Conservation (phyloP, 2,329 filamentous ascomycete species). For the Lasiodiplodia sp. region DNA sequence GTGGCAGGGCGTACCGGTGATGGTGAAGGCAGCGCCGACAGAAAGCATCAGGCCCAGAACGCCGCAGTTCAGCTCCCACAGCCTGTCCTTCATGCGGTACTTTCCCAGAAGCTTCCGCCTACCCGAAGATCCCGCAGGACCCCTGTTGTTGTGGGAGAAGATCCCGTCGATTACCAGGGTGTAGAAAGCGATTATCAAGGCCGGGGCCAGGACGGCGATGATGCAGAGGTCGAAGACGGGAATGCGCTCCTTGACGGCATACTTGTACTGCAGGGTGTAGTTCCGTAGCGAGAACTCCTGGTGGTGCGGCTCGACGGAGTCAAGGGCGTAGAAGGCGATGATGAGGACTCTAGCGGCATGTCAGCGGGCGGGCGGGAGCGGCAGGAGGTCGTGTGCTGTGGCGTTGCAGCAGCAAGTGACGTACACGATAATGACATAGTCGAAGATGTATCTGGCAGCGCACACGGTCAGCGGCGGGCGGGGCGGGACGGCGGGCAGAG, state of each 20-base stretch:
- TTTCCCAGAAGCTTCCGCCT: conserved; percentile 50
- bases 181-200: conserved; percentile 61
- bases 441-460: conserved; percentile 59
- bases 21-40: conserved; percentile 63
- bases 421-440: conserved; percentile 67
- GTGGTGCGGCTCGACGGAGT: conserved; percentile 63
- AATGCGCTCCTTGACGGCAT: conserved; percentile 62
- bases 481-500: conserved; percentile 35
- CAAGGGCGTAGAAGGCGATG: conserved; percentile 60
- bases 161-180: conserved; percentile 65
- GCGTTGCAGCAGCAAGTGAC: conserved; percentile 35
- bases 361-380: conserved; percentile 35
- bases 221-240: conserved; percentile 58
- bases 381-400: conserved; percentile 46
- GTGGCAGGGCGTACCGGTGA: conserved; percentile 54
- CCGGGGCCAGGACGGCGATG: conserved; percentile 58
- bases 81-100: conserved; percentile 62
- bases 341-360: conserved; percentile 55
- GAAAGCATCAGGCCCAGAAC: conserved; percentile 63
- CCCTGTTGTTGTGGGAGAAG: conserved; percentile 58
- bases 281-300: conserved; percentile 65
- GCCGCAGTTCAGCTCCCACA: conserved; percentile 70
- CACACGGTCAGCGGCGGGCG: conserved; percentile 35
- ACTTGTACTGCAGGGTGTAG: conserved; percentile 65
- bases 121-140: conserved; percentile 38